These are phyloP conservation scores for Pichia kluyveri DNA, from an alignment of 805 yeast genomes.

Conservation along the genomic window DNA sequence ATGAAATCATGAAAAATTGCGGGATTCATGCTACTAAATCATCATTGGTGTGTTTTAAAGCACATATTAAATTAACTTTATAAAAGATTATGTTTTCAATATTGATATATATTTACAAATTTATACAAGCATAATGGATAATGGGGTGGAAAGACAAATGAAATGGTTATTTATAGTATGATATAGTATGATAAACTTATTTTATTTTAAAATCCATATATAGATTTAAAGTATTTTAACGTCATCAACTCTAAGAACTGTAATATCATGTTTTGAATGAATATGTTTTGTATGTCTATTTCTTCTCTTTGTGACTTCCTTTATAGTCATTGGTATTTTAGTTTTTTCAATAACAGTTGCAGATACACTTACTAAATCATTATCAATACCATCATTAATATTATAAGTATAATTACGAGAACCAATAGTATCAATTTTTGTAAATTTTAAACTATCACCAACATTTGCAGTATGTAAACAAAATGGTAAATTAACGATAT, in stretches of 20 bases:
- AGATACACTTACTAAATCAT: slow-evolving; percentile 46
- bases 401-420: slow-evolving; percentile 70
- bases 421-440: slow-evolving; percentile 75
- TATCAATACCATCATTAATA: slow-evolving; percentile 42
- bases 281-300: slow-evolving; percentile 65
- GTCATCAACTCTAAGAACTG: slow-evolving; percentile 71
- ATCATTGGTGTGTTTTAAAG: no score
- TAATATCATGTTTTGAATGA: slow-evolving; percentile 59
- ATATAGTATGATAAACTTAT: no score
- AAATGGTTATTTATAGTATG: no score
- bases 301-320: slow-evolving; percentile 73
- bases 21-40: no score
- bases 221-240: slow-evolving; percentile 32
- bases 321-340: slow-evolving; percentile 63
- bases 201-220: no score
- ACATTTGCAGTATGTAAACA: slow-evolving; percentile 65
- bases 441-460: slow-evolving; percentile 73
- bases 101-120: no score
- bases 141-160: no score
- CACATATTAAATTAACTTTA: no score
- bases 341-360: slow-evolving; percentile 87
- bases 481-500: slow-evolving; percentile 70
- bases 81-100: no score
- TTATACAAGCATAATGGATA: no score
- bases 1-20: no score